Evolutionary conservation across 805 yeast species (phyloP).

Genomic region (Spathaspora passalidarum): DNA sequence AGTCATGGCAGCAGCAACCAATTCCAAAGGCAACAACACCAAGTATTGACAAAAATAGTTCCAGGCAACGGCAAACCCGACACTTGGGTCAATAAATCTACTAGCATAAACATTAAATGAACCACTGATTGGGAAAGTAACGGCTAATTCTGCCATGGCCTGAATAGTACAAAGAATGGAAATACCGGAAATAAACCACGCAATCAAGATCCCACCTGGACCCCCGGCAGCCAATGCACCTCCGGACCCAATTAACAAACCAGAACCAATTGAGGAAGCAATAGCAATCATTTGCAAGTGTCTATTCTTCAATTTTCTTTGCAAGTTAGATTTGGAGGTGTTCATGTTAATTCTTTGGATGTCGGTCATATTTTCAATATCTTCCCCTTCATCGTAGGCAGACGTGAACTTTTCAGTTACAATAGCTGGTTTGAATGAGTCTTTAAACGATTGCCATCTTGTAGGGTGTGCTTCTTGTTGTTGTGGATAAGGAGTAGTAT

Average conservation of each 20-base stretch:
- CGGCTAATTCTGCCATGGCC: constrained; percentile 46
- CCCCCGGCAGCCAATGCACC: constrained; percentile 36
- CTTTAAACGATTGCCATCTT: constrained; percentile 44
- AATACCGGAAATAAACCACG: constrained; percentile 35
- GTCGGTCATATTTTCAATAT: constrained; percentile 25
- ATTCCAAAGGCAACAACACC: constrained; percentile 62
- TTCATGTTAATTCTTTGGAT: constrained; percentile 38
- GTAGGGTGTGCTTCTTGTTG: constrained; percentile 4
- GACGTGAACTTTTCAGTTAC: constrained; percentile 9
- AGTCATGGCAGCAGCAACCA: constrained; percentile 38
- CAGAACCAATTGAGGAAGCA: constrained; percentile 43
- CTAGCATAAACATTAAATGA: constrained; percentile 54
- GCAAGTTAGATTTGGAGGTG: constrained; percentile 37
- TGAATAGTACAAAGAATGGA: constrained; percentile 39
- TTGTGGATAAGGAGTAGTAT: not conserved
- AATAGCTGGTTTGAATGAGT: constrained; percentile 44
- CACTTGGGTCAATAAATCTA: constrained; percentile 62
- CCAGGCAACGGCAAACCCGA: constrained; percentile 74
- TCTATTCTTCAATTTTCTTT: constrained; percentile 31
- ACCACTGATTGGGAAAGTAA: constrained; percentile 41
- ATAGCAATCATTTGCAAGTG: constrained; percentile 44
- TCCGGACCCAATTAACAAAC: constrained; percentile 42
- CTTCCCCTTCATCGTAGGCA: constrained; percentile 12
- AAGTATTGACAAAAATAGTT: constrained; percentile 59
- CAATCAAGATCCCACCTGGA: constrained; percentile 38